Evolutionary conservation across 1,284 basidiomycete genomes (phyloP).

Genomic region (Pyrrhoderma lamaoense): DNA sequence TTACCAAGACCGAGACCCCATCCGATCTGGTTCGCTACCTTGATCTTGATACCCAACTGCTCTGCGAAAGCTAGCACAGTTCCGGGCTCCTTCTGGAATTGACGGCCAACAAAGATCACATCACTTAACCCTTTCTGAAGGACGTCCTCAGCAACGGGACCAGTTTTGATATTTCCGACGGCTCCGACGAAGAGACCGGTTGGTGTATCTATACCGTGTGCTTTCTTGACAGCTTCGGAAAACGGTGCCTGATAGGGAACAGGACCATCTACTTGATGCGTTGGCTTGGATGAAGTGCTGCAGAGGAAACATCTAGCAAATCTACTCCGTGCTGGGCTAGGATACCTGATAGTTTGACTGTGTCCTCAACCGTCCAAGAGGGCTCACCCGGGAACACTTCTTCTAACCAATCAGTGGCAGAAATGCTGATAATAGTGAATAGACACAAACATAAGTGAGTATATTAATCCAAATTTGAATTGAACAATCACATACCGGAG

Average conservation of each 20-base stretch:
- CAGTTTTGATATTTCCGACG: slow-evolving; percentile 43
- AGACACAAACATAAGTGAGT: slow-evolving; percentile 31
- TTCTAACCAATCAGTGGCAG: slow-evolving; percentile 52
- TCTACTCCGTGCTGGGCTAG: slow-evolving; percentile 51
- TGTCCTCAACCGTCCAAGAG: slow-evolving; percentile 51
- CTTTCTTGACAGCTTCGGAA: slow-evolving; percentile 36
- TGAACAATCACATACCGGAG: slow-evolving; percentile 39
- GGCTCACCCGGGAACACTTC: slow-evolving; percentile 35
- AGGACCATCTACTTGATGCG: slow-evolving; percentile 31
- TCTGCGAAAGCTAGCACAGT: slow-evolving; percentile 31
- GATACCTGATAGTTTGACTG: slow-evolving; percentile 38
- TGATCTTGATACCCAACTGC: slow-evolving; percentile 25
- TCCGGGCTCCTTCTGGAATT: slow-evolving; percentile 52
- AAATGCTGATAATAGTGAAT: slow-evolving; percentile 35
- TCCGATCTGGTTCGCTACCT: slow-evolving; percentile 12
- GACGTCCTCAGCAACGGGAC: slow-evolving; percentile 38
- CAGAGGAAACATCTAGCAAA: slow-evolving; percentile 48
- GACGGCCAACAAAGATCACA: slow-evolving; percentile 42
- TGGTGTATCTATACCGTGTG: slow-evolving; percentile 23
- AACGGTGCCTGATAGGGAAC: slow-evolving; percentile 29
- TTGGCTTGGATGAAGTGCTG: slow-evolving; percentile 40
- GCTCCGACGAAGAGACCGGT: slow-evolving; percentile 33
- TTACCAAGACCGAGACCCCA: slow-evolving; percentile 33
- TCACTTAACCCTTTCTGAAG: slow-evolving; percentile 33
- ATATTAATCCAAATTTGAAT: slow-evolving; percentile 23